These are phyloP conservation scores for Solanum chiquidenum DNA, from an alignment of 257 asterid species.

Conservation along the genomic window DNA sequence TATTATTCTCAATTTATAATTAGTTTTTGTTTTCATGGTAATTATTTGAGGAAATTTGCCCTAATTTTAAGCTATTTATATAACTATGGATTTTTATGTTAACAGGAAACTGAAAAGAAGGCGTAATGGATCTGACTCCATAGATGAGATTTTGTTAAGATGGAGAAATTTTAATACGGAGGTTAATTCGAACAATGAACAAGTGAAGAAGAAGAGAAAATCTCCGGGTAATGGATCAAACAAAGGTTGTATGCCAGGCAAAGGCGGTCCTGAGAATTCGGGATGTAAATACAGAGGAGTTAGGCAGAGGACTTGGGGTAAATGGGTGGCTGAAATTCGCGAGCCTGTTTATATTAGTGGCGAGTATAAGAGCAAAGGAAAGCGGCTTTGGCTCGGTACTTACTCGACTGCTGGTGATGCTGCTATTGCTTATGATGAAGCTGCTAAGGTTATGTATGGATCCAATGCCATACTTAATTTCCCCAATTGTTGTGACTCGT, in stretches of 20 bases:
- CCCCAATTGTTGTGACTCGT: not conserved
- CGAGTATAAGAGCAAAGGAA: not conserved
- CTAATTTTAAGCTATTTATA: not conserved
- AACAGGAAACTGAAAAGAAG: not conserved
- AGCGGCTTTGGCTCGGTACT: constrained; percentile 19
- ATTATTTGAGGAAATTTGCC: too few relatives aligned
- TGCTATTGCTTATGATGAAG: constrained; percentile 21
- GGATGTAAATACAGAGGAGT: constrained; percentile 15
- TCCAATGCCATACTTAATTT: constrained; percentile 15
- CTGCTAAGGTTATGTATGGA: constrained; percentile 18
- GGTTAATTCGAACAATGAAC: not conserved
- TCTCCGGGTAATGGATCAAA: not conserved
- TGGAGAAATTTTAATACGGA: not conserved
- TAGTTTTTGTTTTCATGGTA: not conserved
- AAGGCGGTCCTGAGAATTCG: constrained; percentile 26
- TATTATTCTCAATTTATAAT: not conserved
- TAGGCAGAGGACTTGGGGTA: constrained; percentile 28
- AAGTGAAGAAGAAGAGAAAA: not conserved
- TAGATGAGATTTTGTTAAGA: not conserved
- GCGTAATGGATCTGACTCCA: not conserved
- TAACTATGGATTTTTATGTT: not conserved
- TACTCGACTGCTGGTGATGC: constrained; percentile 15
- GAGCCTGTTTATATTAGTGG: not conserved
- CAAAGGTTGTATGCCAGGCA: constrained; percentile 16
- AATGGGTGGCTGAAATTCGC: constrained; percentile 30